phyloP scores from a whole-genome alignment of 2,329 filamentous ascomycete species.

The Thelonectria blattea region DNA sequence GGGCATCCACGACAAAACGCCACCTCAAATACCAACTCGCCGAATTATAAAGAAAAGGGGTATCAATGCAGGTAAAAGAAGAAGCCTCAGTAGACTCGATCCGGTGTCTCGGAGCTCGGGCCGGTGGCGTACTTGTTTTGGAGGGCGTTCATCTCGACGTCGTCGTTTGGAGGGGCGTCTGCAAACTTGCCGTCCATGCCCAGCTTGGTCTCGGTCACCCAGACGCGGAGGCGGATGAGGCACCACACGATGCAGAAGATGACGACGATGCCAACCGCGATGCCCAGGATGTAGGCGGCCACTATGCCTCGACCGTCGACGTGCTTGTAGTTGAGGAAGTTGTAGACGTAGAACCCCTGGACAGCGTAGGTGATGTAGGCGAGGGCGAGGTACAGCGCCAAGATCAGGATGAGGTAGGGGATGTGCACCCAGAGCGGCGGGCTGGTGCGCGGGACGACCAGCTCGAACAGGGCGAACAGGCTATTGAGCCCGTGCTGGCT shows the following conservation, averaged over 20 bases:
- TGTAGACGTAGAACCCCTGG: constrained; percentile 77
- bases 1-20: constrained; percentile 12
- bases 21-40: not conserved
- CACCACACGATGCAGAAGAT: constrained; percentile 60
- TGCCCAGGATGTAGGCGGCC: constrained; percentile 68
- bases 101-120: constrained; percentile 25
- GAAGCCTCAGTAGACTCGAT: constrained; percentile 25
- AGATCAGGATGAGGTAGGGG: constrained; percentile 70
- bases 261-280: constrained; percentile 58
- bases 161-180: constrained; percentile 29
- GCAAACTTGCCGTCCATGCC: constrained; percentile 52
- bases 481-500: constrained; percentile 79
- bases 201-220: constrained; percentile 55
- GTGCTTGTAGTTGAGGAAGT: constrained; percentile 73
- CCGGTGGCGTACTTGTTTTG: constrained; percentile 31
- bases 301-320: constrained; percentile 56
- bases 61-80: not conserved
- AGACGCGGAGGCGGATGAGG: constrained; percentile 57
- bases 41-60: not conserved
- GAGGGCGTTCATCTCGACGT: constrained; percentile 39
- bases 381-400: constrained; percentile 74
- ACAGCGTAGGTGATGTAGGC: constrained; percentile 76
- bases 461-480: constrained; percentile 76
- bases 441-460: constrained; percentile 69
- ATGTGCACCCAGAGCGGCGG: constrained; percentile 68